phyloP scores from a whole-genome alignment of 108 stramenopile genomes.

The Cyclotella atomus region DNA sequence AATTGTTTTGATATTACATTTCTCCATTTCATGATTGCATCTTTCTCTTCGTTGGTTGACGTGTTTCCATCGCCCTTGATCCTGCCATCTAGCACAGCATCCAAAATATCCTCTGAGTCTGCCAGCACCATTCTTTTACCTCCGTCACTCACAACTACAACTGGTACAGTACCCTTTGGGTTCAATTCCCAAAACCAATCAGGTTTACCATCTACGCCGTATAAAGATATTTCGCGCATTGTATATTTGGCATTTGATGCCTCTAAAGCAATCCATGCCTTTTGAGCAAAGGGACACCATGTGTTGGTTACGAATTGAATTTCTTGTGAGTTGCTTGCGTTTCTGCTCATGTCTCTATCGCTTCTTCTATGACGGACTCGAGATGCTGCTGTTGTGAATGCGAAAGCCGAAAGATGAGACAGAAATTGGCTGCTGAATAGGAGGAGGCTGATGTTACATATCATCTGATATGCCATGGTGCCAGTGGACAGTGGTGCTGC shows the following conservation, averaged over 20 bases:
- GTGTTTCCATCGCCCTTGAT: conserved; percentile 13
- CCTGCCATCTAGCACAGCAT: conserved; percentile 48
- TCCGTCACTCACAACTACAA: conserved; percentile 48
- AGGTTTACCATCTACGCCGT: conserved; percentile 81
- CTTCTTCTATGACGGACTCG: no score
- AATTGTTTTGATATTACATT: conserved; percentile 49
- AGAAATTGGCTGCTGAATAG: background rate
- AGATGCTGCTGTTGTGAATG: background rate
- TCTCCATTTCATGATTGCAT: conserved; percentile 58
- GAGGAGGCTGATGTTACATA: background rate
- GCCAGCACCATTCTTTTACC: conserved; percentile 41
- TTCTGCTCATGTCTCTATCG: no score
- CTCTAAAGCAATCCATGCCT: conserved; percentile 85
- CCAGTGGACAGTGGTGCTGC: background rate
- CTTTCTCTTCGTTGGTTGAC: conserved; percentile 3
- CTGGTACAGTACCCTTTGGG: conserved; percentile 74
- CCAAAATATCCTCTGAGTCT: conserved; percentile 81
- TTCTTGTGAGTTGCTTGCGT: background rate
- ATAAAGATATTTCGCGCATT: conserved; percentile 70
- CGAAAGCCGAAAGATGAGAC: background rate
- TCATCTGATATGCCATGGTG: background rate
- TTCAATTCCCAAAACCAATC: conserved; percentile 87
- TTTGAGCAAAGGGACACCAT: conserved; percentile 82
- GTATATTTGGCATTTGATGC: conserved; percentile 51
- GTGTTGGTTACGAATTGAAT: conserved; percentile 78